Evolutionary conservation across 305 asterid genomes (phyloP).

Genomic region (Fraxinus baroniana): DNA sequence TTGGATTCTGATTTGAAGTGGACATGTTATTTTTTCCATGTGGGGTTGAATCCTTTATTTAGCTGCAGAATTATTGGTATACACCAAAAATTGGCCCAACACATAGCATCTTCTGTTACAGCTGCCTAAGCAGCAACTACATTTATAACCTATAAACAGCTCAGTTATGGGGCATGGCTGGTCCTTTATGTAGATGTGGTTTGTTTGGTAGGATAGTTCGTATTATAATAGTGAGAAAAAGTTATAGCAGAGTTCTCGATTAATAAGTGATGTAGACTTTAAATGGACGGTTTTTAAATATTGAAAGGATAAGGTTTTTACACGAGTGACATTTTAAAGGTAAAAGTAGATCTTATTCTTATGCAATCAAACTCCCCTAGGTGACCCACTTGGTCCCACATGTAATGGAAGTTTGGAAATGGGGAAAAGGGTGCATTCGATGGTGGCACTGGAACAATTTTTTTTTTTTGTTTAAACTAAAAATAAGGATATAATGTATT

Average conservation of each 20-base stretch:
- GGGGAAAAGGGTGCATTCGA: background rate
- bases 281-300: background rate
- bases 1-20: constrained; percentile 56
- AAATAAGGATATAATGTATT: background rate
- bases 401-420: background rate
- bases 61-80: background rate
- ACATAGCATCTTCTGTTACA: constrained; percentile 28
- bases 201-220: background rate
- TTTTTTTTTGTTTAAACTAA: background rate
- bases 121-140: constrained; percentile 28
- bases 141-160: background rate
- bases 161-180: background rate
- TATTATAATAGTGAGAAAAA: background rate
- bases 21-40: constrained; percentile 27
- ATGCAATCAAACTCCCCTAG: background rate
- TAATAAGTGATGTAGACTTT: background rate
- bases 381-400: background rate
- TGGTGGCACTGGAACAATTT: background rate
- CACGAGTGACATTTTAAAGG: background rate
- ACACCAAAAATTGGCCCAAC: constrained; percentile 3
- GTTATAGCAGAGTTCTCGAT: background rate
- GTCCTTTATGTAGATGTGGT: background rate
- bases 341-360: background rate
- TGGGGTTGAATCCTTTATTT: constrained; percentile 4
- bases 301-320: background rate